phyloP scores from a whole-genome alignment of 176 grass and related monocot genomes.

The Eragrostis nindensis region DNA sequence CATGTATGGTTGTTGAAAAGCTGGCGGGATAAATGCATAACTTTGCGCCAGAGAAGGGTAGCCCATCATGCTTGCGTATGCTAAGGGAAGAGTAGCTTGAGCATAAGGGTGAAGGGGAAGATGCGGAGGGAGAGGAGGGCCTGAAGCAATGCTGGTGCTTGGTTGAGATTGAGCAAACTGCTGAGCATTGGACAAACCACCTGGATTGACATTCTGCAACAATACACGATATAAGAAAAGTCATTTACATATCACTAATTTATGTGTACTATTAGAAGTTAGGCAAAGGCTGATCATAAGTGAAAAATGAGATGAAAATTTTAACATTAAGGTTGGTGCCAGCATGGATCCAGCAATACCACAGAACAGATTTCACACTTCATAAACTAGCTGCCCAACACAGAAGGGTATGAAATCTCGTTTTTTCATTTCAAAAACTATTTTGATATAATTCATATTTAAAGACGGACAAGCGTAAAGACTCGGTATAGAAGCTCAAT shows the following conservation, averaged over 20 bases:
- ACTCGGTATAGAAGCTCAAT: not conserved
- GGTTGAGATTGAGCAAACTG: slow-evolving; percentile 58
- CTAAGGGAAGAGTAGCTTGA: slow-evolving; percentile 76
- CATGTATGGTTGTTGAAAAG: slow-evolving; percentile 70
- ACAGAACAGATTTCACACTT: not conserved
- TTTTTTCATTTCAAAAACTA: not conserved
- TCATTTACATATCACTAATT: not conserved
- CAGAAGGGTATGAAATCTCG: not conserved
- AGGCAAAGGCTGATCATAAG: slow-evolving; percentile 1
- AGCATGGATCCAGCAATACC: slow-evolving; percentile 18
- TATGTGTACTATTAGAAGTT: not conserved
- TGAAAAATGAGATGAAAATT: not conserved
- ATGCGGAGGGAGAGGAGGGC: slow-evolving; percentile 68
- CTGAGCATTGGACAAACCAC: slow-evolving; percentile 60
- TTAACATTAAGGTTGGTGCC: not conserved
- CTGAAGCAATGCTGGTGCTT: slow-evolving; percentile 52
- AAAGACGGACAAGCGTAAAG: not conserved
- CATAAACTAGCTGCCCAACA: not conserved
- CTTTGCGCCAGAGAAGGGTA: slow-evolving; percentile 73
- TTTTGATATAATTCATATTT: not conserved
- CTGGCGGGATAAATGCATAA: slow-evolving; percentile 68
- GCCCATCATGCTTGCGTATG: slow-evolving; percentile 69
- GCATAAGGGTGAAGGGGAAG: slow-evolving; percentile 71
- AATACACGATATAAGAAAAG: slow-evolving; percentile 30
- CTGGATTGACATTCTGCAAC: slow-evolving; percentile 55